Percentiles rank a stretch among this genome's conserved stretches.
These are phyloP conservation scores for Talaromyces funiculosus DNA, from an alignment of 2,329 filamentous ascomycete genomes.

Conservation along the genomic window DNA sequence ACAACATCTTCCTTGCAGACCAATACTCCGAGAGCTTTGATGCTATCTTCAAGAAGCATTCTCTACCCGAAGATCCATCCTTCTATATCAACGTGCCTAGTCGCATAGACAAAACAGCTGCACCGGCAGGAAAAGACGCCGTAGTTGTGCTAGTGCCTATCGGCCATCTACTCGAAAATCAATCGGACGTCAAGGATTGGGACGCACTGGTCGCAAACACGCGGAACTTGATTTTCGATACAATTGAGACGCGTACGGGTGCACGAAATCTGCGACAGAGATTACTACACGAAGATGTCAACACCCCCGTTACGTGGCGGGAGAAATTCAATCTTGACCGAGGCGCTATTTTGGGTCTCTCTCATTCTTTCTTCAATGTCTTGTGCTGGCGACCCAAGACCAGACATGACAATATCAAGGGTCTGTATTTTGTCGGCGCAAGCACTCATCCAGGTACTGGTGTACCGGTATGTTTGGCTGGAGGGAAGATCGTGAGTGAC, in stretches of 20 bases:
- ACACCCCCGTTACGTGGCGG: slow-evolving; percentile 47
- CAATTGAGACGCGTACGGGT: neutral
- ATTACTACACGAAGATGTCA: neutral
- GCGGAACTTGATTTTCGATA: neutral
- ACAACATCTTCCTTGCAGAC: neutral
- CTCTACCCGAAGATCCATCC: slow-evolving; percentile 61
- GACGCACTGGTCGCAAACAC: neutral
- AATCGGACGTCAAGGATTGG: neutral
- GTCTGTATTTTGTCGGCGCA: neutral
- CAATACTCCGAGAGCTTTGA: slow-evolving; percentile 62
- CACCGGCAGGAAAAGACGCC: slow-evolving; percentile 57
- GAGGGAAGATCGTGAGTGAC: neutral
- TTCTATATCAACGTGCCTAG: slow-evolving; percentile 76
- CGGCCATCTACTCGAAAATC: neutral
- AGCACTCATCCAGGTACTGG: neutral
- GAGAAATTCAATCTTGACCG: slow-evolving; percentile 66
- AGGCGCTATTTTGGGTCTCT: slow-evolving; percentile 66
- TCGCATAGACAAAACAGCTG: slow-evolving; percentile 61
- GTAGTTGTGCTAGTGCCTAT: neutral
- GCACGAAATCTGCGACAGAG: neutral
- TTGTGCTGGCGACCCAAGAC: slow-evolving; percentile 26
- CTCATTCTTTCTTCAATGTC: slow-evolving; percentile 61
- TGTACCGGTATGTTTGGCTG: neutral
- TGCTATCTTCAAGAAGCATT: slow-evolving; percentile 64
- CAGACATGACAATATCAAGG: slow-evolving; percentile 12